A percentile compares a stretch with the other conserved stretches of the same genome.
Evolutionary conservation across 2,329 filamentous ascomycete species (phyloP).

Genomic region (Neofusicoccum kwambonambiense): DNA sequence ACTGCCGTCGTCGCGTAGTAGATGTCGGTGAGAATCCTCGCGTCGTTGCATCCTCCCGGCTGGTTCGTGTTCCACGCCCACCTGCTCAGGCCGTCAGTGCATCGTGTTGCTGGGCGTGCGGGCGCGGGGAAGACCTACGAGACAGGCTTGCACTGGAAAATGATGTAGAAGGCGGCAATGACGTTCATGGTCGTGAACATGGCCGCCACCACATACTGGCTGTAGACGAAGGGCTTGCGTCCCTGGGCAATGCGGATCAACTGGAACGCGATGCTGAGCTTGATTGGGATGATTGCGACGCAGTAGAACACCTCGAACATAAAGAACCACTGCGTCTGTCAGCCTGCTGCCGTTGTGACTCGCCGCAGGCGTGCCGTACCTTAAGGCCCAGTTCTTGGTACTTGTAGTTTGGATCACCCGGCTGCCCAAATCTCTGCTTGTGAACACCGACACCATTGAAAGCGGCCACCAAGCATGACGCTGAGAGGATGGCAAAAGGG

Average conservation of each 20-base stretch:
- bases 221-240: conserved; percentile 27
- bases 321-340: conserved; percentile 34
- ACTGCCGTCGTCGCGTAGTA: conserved; percentile 38
- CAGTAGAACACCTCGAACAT: conserved; percentile 40
- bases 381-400: conserved; percentile 25
- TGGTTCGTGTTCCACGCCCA: conserved; percentile 29
- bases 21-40: conserved; percentile 28
- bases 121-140: conserved; percentile 18
- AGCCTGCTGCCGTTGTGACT: not conserved
- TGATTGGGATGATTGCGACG: conserved; percentile 36
- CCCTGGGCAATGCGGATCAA: conserved; percentile 34
- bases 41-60: conserved; percentile 29
- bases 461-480: conserved; percentile 28
- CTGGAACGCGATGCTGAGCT: conserved; percentile 39
- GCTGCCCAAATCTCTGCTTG: conserved; percentile 24
- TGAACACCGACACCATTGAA: conserved; percentile 35
- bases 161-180: conserved; percentile 36
- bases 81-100: conserved; percentile 14
- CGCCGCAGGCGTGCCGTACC: not conserved
- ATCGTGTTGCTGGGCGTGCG: too few relatives aligned
- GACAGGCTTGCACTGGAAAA: conserved; percentile 37
- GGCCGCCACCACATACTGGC: conserved; percentile 30
- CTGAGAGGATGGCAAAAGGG: conserved; percentile 28
- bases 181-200: conserved; percentile 33
- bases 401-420: conserved; percentile 19